Evolutionary conservation across 2,329 filamentous ascomycete genomes (phyloP).

Genomic region (Claviceps sp.): DNA sequence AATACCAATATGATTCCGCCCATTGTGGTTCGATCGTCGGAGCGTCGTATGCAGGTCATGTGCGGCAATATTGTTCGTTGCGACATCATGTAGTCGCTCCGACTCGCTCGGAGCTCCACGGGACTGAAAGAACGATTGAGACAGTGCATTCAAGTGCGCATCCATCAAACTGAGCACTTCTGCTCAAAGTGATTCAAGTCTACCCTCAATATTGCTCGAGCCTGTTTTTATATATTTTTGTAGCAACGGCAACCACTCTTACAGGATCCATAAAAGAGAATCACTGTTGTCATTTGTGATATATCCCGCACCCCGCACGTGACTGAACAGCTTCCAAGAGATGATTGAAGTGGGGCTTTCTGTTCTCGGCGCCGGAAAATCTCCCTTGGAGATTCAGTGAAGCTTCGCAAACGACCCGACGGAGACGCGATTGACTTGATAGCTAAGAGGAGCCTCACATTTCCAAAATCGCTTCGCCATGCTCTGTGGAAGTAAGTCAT

Average conservation of each 20-base stretch:
- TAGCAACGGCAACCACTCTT: neutral
- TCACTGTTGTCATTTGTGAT: too few species aligned
- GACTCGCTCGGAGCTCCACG: too few species aligned
- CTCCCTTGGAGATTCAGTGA: slow-evolving; percentile 6
- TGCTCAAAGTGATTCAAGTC: neutral
- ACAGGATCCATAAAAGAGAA: neutral
- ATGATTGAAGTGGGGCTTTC: slow-evolving; percentile 1
- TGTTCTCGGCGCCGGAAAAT: slow-evolving; percentile 10
- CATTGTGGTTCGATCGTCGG: too few species aligned
- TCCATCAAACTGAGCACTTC: neutral
- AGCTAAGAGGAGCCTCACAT: slow-evolving; percentile 11
- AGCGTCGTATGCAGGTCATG: too few species aligned
- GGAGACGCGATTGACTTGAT: slow-evolving; percentile 9
- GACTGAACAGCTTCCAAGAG: neutral
- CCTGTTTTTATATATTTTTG: neutral
- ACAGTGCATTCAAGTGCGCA: too few species aligned
- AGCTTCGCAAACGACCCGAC: slow-evolving; percentile 2
- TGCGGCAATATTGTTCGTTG: too few species aligned
- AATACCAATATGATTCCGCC: too few species aligned
- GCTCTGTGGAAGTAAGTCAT: slow-evolving; percentile 33
- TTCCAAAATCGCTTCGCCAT: slow-evolving; percentile 21
- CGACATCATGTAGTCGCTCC: too few species aligned
- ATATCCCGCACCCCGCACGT: neutral
- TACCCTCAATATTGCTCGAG: neutral
- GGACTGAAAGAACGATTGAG: too few species aligned